Evolutionary conservation across 345 rosid genomes (phyloP), one percentile per base, ranked within the genome.

Genomic region (Euphorbia lathyris): DNA sequence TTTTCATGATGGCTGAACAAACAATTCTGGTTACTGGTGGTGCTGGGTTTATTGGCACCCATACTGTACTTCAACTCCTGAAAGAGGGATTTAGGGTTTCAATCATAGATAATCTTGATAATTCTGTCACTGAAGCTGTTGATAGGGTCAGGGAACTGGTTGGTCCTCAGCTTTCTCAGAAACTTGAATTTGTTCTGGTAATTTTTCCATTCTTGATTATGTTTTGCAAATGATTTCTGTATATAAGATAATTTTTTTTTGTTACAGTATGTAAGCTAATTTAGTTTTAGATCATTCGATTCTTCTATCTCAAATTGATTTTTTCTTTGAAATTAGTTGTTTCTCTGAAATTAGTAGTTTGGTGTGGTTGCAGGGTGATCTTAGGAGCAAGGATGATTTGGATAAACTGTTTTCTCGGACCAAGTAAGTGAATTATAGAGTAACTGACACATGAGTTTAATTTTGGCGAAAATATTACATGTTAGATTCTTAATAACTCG

Each of bases 21-120:
- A 78, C 70, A 25, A 83, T 95, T 73, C 88, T 95, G 64, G 99
- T 95, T 32, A 95, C 99, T 26, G 97, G 97, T 38, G 97, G 99
- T 40, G 99, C 99, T 66, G 99, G 99, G 12, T 95, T 91, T 81
- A 90, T 95, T 62, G 97, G 99, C 1, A 90, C 96, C 30, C 97
- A 95, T 78, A 87, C 97, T 27, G 92, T 83, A 48, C 87, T 92
- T 45, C 97, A 88, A 86, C 97, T 95, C 17, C 89, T 95, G 58
- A 78, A 83, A 14, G 88, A 78, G 36, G 96, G 97, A 47, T 95
- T 87, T 77, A 83, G 72, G 75, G 99, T 95, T 70, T 73, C 89
- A 2, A 83, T 95, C 74, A 84, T 95, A 62, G 99, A 95, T 66
- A 91, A 95, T 78, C 84, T 90, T 58, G 93, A 95, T 77, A 95